phyloP scores from a whole-genome alignment of 345 rosid species.

The Raphanus sativus region DNA sequence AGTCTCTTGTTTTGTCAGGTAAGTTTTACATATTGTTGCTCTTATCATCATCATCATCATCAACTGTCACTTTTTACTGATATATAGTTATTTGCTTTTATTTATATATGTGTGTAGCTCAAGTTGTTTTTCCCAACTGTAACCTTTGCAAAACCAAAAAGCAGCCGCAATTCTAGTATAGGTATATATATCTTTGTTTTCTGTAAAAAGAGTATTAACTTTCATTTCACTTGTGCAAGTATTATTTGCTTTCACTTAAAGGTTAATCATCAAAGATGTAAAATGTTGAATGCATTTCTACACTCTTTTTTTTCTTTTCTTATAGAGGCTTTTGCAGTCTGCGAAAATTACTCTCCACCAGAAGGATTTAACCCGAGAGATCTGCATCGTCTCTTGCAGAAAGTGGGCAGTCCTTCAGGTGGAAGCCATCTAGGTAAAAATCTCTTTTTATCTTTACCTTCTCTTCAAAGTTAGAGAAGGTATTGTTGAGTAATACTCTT shows the following conservation, averaged over 20 bases:
- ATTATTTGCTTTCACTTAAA: slow-evolving; percentile 28
- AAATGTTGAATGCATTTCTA: slow-evolving; percentile 23
- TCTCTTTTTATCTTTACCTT: background rate
- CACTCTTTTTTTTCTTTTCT: slow-evolving; percentile 9
- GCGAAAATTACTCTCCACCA: slow-evolving; percentile 93
- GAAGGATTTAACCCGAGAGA: slow-evolving; percentile 80
- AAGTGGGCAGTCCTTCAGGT: slow-evolving; percentile 86
- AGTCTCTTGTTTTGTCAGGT: slow-evolving; percentile 95
- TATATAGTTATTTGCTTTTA: slow-evolving; percentile 5
- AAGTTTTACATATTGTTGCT: slow-evolving; percentile 14
- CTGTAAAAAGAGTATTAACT: background rate
- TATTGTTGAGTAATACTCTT: slow-evolving; percentile 32
- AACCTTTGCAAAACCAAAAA: slow-evolving; percentile 95
- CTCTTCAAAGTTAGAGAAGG: slow-evolving; percentile 25
- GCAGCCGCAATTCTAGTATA: slow-evolving; percentile 99
- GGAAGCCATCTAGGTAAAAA: slow-evolving; percentile 75
- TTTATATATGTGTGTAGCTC: slow-evolving; percentile 50
- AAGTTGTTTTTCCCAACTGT: slow-evolving; percentile 88
- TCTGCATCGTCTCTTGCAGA: slow-evolving; percentile 76
- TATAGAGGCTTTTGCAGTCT: slow-evolving; percentile 93
- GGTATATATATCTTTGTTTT: slow-evolving; percentile 40
- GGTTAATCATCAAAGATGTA: slow-evolving; percentile 20
- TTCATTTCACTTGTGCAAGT: slow-evolving; percentile 15
- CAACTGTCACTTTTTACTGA: slow-evolving; percentile 14
- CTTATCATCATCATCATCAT: background rate